phyloP scores from a whole-genome alignment of 1,284 basidiomycete species.

The Cryptococcus deneoformans region DNA sequence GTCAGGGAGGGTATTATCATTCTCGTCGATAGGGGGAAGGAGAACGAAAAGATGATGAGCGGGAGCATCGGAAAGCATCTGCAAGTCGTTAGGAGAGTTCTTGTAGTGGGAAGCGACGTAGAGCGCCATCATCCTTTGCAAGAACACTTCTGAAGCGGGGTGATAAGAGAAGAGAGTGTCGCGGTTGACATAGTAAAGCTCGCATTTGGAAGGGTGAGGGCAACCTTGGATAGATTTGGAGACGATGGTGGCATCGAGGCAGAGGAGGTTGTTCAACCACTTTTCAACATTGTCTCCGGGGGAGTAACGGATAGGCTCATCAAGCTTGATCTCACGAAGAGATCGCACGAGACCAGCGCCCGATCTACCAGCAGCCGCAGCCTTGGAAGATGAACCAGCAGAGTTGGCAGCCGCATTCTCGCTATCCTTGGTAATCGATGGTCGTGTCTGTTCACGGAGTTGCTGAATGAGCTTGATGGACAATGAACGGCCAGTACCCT shows the following conservation, averaged over 20 bases:
- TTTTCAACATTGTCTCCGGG: slow-evolving; percentile 86
- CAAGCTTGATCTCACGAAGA: slow-evolving; percentile 90
- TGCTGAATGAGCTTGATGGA: slow-evolving; percentile 98
- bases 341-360: slow-evolving; percentile 60
- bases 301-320: slow-evolving; percentile 91
- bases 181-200: slow-evolving; percentile 91
- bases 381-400: slow-evolving; percentile 34
- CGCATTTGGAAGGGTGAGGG: slow-evolving; percentile 90
- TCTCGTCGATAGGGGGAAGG: slow-evolving; percentile 82
- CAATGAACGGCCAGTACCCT: slow-evolving; percentile 95
- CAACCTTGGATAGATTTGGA: slow-evolving; percentile 68
- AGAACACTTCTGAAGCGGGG: slow-evolving; percentile 92
- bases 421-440: slow-evolving; percentile 57
- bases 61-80: slow-evolving; percentile 94
- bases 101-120: slow-evolving; percentile 99
- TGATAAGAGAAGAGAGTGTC: slow-evolving; percentile 98
- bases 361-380: slow-evolving; percentile 39
- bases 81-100: slow-evolving; percentile 97
- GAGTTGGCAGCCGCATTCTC: slow-evolving; percentile 35
- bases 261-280: slow-evolving; percentile 90
- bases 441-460: slow-evolving; percentile 79
- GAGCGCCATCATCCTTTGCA: slow-evolving; percentile 97
- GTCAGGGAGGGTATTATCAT: slow-evolving; percentile 81
- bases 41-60: slow-evolving; percentile 97
- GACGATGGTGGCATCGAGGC: slow-evolving; percentile 84